Base-by-base conservation (phyloP, 371 early-diverging fungal species). In the Lichtheimia hyalospora region DNA sequence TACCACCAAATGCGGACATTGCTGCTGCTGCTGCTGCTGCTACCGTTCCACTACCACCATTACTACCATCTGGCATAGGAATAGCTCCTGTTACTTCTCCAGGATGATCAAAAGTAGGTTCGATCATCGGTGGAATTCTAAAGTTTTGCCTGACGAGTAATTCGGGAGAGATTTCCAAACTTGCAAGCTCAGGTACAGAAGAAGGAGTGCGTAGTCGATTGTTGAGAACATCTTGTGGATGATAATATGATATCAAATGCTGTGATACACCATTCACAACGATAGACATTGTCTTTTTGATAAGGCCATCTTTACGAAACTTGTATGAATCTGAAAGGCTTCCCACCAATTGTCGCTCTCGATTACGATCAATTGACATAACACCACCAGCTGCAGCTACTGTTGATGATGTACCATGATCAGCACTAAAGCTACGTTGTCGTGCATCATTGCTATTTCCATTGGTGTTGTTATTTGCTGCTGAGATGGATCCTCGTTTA, bases 221-320 rank as follows among this genome's bases (percentile, higher is more conserved):
- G n/a, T 79, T 64, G 20, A 84, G 57, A 6, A 91, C 86, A 58
- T 93, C 92, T 20, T 87, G 86, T 50, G 88, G 87, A 54, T 86
- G 75, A 66, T 93, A 93, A 67, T 94, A 94, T 55, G 89, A 91
- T 49, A 94, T 90, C 62, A 94, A 74, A 63, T 93, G 95, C 66
- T 91, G 89, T 41, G 85, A 83, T 34, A 86, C 82, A 48, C 90
- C 90, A 67, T 92, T 85, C 46, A 85, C 81, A 41, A 86, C 84
- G 50, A 92, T 84, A 27, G 92, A 92, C 79, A 93, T 84, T 14
- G 94, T 87, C 72, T 92, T 92, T 63, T 94, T 94, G 59, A 92
- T 88, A 16, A 94, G 74, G 0, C 95, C 95, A 63, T 88, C 84
- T 52, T 89, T 86, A 65, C 89, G 89, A 65, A 90, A 85, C 62